Evolutionary conservation across 805 yeast genomes (phyloP).

Genomic region (Metahyphopichia silvanorum): DNA sequence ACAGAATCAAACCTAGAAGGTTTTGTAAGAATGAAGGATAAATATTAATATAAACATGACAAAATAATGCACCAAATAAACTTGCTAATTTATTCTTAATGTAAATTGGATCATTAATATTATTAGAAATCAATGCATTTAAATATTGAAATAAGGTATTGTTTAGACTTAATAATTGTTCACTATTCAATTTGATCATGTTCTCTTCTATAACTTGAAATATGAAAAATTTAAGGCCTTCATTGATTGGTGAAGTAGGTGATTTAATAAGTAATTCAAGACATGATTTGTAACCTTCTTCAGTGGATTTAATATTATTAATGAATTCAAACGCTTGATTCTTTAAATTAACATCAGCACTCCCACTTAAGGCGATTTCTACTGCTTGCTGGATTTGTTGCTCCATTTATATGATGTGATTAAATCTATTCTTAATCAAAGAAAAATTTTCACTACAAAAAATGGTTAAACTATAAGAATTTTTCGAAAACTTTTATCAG

Average conservation of each 20-base stretch:
- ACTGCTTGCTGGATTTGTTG: conserved; percentile 86
- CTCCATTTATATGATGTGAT: conserved; percentile 27
- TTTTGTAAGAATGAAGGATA: conserved; percentile 32
- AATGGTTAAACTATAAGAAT: too few species aligned
- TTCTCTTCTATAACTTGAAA: conserved; percentile 67
- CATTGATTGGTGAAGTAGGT: conserved; percentile 29
- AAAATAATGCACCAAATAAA: conserved; percentile 31
- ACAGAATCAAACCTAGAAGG: conserved; percentile 17
- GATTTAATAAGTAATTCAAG: conserved; percentile 40
- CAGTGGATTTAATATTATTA: conserved; percentile 49
- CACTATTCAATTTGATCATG: conserved; percentile 41
- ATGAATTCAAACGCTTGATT: conserved; percentile 54
- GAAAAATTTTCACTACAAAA: too few species aligned
- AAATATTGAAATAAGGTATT: conserved; percentile 47
- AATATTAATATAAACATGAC: conserved; percentile 30
- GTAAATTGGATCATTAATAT: conserved; percentile 25
- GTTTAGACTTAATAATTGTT: conserved; percentile 46
- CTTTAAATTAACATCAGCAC: conserved; percentile 58
- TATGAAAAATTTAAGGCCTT: conserved; percentile 61
- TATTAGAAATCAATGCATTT: conserved; percentile 14
- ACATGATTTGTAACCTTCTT: conserved; percentile 56
- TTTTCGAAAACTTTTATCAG: too few species aligned
- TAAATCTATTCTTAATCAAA: too few species aligned
- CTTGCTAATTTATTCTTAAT: conserved; percentile 36
- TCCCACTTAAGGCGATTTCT: conserved; percentile 71